Evolutionary conservation across 1,139 yeast species (phyloP).

Genomic region (Kazachstania sp.): DNA sequence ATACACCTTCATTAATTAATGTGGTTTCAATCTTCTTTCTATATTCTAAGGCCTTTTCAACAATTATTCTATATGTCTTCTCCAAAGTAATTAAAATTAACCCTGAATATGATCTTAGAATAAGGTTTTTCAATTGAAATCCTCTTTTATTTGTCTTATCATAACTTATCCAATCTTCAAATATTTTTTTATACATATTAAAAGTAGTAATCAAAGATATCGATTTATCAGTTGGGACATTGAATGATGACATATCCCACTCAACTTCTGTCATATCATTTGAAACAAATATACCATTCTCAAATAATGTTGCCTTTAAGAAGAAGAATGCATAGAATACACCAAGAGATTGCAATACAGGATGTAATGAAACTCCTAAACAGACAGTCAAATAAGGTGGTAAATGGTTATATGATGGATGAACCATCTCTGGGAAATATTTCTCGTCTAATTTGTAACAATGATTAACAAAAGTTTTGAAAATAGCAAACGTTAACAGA

Average conservation of each 20-base stretch:
- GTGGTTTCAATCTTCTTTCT: constrained; percentile 13
- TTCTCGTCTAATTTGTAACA: constrained; percentile 7
- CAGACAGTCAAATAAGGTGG: constrained; percentile 8
- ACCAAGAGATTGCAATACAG: constrained; percentile 9
- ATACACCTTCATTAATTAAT: constrained; percentile 8
- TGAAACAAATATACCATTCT: constrained; percentile 9
- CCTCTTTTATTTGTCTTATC: constrained; percentile 4
- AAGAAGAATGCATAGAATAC: constrained; percentile 14
- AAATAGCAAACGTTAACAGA: constrained; percentile 7
- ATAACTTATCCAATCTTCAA: constrained; percentile 9
- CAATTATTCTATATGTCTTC: constrained; percentile 13
- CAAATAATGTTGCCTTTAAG: constrained; percentile 16
- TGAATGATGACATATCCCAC: constrained; percentile 13
- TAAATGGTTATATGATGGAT: not conserved
- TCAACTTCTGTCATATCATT: constrained; percentile 5
- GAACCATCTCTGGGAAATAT: constrained; percentile 8
- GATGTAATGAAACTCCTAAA: not conserved
- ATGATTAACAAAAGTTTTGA: constrained; percentile 2
- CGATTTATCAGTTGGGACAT: constrained; percentile 6
- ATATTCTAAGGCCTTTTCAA: constrained; percentile 17
- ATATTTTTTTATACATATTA: constrained; percentile 12
- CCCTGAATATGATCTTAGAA: constrained; percentile 13
- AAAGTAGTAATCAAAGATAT: constrained; percentile 13
- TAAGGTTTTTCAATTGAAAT: constrained; percentile 6
- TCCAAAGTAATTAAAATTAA: constrained; percentile 12